Evolutionary conservation across 1,284 basidiomycete species (phyloP).

Genomic region (Puccinia horiana): DNA sequence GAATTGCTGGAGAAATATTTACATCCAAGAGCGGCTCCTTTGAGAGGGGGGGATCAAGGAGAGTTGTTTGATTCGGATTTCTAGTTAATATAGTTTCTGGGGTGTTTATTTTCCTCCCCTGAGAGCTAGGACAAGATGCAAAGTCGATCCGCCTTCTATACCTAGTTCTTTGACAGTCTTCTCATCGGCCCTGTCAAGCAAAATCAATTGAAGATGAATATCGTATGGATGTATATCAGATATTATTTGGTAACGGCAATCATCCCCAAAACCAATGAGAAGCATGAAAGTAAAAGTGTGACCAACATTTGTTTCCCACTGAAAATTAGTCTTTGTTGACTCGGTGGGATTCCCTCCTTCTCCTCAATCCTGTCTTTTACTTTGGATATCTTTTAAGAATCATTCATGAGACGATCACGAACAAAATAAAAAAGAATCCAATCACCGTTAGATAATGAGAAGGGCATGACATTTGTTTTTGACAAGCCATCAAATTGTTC

Average conservation of each 20-base stretch:
- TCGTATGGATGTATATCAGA: not conserved
- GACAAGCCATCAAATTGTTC: not conserved
- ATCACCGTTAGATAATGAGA: not conserved
- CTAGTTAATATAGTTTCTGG: not conserved
- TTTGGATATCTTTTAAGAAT: constrained; percentile 71
- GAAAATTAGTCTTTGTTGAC: constrained; percentile 93
- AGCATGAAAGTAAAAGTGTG: not conserved
- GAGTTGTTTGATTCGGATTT: not conserved
- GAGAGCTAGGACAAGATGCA: constrained; percentile 54
- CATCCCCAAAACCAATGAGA: not conserved
- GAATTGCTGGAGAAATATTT: not conserved
- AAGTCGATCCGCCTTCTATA: constrained; percentile 57
- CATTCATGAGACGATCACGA: not conserved
- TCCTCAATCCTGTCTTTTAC: constrained; percentile 99
- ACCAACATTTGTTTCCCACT: constrained; percentile 91
- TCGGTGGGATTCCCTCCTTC: constrained; percentile 96
- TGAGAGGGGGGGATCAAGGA: not conserved
- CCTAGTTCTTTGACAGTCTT: constrained; percentile 58
- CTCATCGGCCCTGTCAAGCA: constrained; percentile 56
- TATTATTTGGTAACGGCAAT: not conserved
- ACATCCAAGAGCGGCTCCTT: not conserved
- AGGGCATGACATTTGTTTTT: not conserved
- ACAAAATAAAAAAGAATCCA: not conserved
- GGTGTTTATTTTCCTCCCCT: constrained; percentile 30
- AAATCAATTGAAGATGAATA: not conserved